Conservation (phyloP, 129 eudicot genomes). For the Helichrysum umbraculigerum region DNA sequence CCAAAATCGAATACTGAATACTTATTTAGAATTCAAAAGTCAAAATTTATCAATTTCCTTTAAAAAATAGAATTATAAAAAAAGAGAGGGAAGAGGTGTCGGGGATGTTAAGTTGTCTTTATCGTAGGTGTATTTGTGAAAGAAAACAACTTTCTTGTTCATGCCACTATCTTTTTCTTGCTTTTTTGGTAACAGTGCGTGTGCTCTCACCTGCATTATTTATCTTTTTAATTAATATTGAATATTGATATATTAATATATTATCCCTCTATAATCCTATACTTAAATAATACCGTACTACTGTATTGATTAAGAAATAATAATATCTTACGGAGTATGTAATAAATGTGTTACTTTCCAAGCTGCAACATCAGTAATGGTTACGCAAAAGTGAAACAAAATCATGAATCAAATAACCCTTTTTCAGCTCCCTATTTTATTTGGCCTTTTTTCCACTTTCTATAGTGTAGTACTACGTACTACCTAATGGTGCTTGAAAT, state of each 20-base stretch:
- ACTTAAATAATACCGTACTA: too few relatives aligned
- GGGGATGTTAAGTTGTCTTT: conserved; percentile 21
- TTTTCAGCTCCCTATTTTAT: neutral
- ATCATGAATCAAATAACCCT: conserved; percentile 21
- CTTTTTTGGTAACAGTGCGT: conserved; percentile 29
- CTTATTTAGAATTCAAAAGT: neutral
- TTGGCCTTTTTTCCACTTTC: too few relatives aligned
- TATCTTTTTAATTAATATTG: too few relatives aligned
- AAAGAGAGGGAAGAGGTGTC: neutral
- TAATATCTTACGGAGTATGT: too few relatives aligned
- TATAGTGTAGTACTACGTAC: too few relatives aligned
- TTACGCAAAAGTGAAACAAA: conserved; percentile 17
- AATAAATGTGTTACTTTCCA: neutral
- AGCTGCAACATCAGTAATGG: neutral
- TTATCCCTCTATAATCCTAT: too few relatives aligned
- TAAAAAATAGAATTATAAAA: neutral
- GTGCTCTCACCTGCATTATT: conserved; percentile 20
- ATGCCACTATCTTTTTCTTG: conserved; percentile 34
- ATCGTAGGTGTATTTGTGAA: conserved; percentile 16
- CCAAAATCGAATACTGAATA: neutral
- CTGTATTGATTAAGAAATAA: too few relatives aligned
- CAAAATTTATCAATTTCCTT: conserved; percentile 4
- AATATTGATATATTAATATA: too few relatives aligned
- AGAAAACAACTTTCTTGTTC: conserved; percentile 33
- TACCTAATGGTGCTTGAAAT: too few relatives aligned